Evolutionary conservation across 225 moss, liverwort and hornwort species (phyloP), one percentile per base, ranked within the genome.

Genomic region (Straminergon stramineum): DNA sequence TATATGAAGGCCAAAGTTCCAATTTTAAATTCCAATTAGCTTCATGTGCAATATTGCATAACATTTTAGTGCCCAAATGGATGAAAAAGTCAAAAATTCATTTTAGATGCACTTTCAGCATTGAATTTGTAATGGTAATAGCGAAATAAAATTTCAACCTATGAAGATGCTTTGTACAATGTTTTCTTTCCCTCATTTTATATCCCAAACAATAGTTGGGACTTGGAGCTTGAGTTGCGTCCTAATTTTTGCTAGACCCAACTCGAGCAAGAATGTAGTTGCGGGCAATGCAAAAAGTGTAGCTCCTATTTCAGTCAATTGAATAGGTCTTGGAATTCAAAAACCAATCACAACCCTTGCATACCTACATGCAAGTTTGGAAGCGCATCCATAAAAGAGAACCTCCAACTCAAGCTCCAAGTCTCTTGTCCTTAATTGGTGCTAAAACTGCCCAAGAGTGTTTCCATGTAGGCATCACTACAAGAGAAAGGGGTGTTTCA

Each of bases 261-360:
- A 70, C 41, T n/a, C 3, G 0, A 1, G 4, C 2, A 4, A 13
- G 14, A 41, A 70, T 14, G 7, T 0, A 39, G 7, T 70, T 70
- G 39, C 1, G 2, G 7, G 14, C 1, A 71, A 1, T 71, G 26
- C 2, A 15, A 41, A 41, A 41, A 5, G 3, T 21, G 2, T 1
- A 45, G 45, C 45, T 0, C 2, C 1, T 52, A 13, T 21, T 76
- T 32, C 1, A 2, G 13, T 2, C 0, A 13, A 0, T 76, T 52
- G 12, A 34, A 0, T 52, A 52, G 34, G 21, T 3, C 1, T 53
- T 21, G 2, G 5, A 75, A 51, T 51, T 30, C 1, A 1, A 75
- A 0, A 13, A 13, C 14, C 21, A 22, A 76, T 8, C 5, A 32
- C 19, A 75, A 13, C 8, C 13, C 1, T 1, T 52, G 13, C 11